Conservation (phyloP, 1,139 yeast genomes). For the Diutina siamensis region DNA sequence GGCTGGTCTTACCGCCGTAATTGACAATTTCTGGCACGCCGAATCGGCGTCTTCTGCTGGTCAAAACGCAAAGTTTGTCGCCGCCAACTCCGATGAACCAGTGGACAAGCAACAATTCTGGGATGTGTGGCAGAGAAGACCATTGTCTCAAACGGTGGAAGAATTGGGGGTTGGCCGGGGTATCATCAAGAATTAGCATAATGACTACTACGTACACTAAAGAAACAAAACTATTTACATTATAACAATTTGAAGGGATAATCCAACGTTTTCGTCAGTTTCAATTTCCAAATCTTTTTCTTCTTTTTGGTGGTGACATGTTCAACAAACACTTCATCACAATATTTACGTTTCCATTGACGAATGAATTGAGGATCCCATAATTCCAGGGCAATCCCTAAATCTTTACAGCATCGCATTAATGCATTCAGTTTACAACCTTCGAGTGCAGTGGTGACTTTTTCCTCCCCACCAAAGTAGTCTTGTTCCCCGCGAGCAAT, state of each 20-base stretch:
- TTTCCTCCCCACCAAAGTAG: slow-evolving; percentile 70
- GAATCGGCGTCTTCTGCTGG: slow-evolving; percentile 33
- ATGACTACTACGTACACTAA: neutral
- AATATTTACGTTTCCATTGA: slow-evolving; percentile 58
- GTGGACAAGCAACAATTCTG: slow-evolving; percentile 53
- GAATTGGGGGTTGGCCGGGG: slow-evolving; percentile 64
- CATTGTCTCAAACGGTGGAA: slow-evolving; percentile 68
- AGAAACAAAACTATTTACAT: neutral
- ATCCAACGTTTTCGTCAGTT: slow-evolving; percentile 66
- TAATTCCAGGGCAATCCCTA: slow-evolving; percentile 90
- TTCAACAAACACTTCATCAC: slow-evolving; percentile 82
- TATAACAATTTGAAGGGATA: slow-evolving; percentile 55
- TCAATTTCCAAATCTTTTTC: slow-evolving; percentile 79
- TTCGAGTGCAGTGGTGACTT: slow-evolving; percentile 91
- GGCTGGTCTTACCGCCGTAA: slow-evolving; percentile 26
- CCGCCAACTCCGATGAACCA: slow-evolving; percentile 23
- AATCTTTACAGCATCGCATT: slow-evolving; percentile 95
- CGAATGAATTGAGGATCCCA: slow-evolving; percentile 95
- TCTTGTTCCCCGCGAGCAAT: slow-evolving; percentile 96
- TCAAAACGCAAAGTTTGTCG: slow-evolving; percentile 23
- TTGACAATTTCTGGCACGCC: slow-evolving; percentile 33
- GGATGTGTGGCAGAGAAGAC: slow-evolving; percentile 77
- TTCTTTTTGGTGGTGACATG: slow-evolving; percentile 72
- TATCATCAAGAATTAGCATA: slow-evolving; percentile 19
- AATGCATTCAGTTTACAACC: slow-evolving; percentile 95